phyloP scores from a whole-genome alignment of 257 asterid species.

The Craterostigma plantagineum region DNA sequence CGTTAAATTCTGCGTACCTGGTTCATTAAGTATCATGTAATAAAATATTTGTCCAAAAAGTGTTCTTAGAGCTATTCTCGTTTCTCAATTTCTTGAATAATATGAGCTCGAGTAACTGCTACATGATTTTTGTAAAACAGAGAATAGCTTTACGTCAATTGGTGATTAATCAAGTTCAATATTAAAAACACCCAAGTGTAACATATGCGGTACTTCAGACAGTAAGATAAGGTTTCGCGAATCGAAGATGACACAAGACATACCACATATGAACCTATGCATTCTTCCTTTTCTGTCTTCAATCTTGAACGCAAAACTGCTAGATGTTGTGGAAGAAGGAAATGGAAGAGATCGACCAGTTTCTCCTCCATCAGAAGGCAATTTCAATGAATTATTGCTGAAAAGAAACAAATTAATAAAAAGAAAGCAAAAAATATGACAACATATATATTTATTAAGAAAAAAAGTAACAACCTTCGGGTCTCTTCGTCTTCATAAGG shows the following conservation, averaged over 20 bases:
- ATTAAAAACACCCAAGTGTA: neutral
- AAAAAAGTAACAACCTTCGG: constrained; percentile 31
- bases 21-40: too few relatives aligned
- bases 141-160: too few relatives aligned
- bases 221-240: neutral
- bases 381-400: constrained; percentile 66
- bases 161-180: too few relatives aligned
- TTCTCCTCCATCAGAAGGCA: constrained; percentile 74
- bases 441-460: neutral
- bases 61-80: too few relatives aligned
- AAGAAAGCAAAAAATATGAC: constrained; percentile 5
- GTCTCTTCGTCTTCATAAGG: constrained; percentile 72
- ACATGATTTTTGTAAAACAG: too few relatives aligned
- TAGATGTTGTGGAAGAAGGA: constrained; percentile 34
- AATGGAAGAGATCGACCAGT: constrained; percentile 35
- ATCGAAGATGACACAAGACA: constrained; percentile 3
- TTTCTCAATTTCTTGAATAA: too few relatives aligned
- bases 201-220: neutral
- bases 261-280: constrained; percentile 89
- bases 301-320: constrained; percentile 64
- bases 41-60: too few relatives aligned
- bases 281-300: constrained; percentile 80
- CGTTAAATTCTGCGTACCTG: constrained; percentile 54
- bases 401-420: constrained; percentile 11
- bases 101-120: too few relatives aligned